Conservation (phyloP, 768 basidiomycete genomes). For the Xerocomellus chrysenteron region DNA sequence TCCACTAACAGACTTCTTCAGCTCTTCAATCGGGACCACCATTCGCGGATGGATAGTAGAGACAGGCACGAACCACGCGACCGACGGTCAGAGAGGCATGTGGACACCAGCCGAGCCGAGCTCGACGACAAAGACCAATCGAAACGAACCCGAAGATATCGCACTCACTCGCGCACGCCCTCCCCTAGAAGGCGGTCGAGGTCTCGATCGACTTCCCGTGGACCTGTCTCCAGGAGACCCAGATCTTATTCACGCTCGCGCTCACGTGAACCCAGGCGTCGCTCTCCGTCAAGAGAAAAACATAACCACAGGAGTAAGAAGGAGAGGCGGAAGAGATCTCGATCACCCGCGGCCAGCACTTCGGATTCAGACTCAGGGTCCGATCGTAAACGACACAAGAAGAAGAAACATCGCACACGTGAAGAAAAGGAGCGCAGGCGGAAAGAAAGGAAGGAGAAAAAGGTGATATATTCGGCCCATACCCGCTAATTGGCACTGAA, state of each 20-base stretch:
- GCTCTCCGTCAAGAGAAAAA: slow-evolving; percentile 38
- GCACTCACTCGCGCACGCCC: slow-evolving; percentile 25
- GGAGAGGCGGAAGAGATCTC: slow-evolving; percentile 33
- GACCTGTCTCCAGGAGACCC: slow-evolving; percentile 11
- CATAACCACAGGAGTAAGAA: slow-evolving; percentile 22
- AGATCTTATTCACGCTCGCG: slow-evolving; percentile 27
- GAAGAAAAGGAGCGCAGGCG: slow-evolving; percentile 52
- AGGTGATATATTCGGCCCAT: slow-evolving; percentile 37
- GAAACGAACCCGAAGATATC: slow-evolving; percentile 3
- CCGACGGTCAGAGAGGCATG: slow-evolving; percentile 17
- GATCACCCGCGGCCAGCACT: slow-evolving; percentile 43
- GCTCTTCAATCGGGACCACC: slow-evolving; percentile 9
- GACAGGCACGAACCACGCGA: slow-evolving; percentile 20
- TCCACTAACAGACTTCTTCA: neutral
- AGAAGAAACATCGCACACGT: slow-evolving; percentile 47
- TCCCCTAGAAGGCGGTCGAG: slow-evolving; percentile 21
- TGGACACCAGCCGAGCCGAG: slow-evolving; percentile 13
- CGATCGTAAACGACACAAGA: slow-evolving; percentile 39
- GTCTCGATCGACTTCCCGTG: slow-evolving; percentile 28
- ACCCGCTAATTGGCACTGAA: neutral
- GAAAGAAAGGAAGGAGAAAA: slow-evolving; percentile 71
- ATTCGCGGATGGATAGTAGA: slow-evolving; percentile 11
- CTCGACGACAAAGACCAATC: slow-evolving; percentile 7
- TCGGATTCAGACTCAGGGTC: slow-evolving; percentile 34
- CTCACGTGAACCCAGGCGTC: slow-evolving; percentile 28